These are phyloP conservation scores for Inga laurina DNA, from an alignment of 306 rosid species.

Conservation along the genomic window DNA sequence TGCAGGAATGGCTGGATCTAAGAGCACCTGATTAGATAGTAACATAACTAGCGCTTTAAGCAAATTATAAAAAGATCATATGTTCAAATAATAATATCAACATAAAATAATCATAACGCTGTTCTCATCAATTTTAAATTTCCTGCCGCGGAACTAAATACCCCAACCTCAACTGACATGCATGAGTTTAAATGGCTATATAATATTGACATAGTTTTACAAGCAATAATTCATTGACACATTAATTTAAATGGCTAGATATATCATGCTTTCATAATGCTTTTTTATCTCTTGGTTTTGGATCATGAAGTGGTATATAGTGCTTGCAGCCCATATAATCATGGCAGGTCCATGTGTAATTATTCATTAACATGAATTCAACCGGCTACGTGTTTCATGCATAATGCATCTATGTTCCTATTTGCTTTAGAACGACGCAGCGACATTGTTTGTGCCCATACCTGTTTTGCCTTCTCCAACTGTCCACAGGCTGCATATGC, in stretches of 20 bases:
- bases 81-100: background rate
- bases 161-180: background rate
- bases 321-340: background rate
- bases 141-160: background rate
- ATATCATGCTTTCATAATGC: conserved; percentile 17
- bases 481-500: conserved; percentile 78
- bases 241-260: conserved; percentile 12
- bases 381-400: background rate
- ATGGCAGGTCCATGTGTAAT: background rate
- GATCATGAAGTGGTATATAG: background rate
- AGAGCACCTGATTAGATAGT: conserved; percentile 46
- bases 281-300: background rate
- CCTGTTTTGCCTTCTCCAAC: conserved; percentile 89
- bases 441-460: conserved; percentile 31
- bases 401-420: background rate
- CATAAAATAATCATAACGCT: background rate
- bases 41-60: background rate
- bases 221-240: background rate
- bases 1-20: conserved; percentile 44
- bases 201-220: conserved; percentile 19
- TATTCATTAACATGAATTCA: background rate
- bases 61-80: background rate
- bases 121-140: conserved; percentile 4
- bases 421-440: background rate
- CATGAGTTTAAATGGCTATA: background rate